A percentile compares a stretch with the other conserved stretches of the same genome.
Conservation (phyloP, 2,329 filamentous ascomycete species). For the Ceratocystis ficicola region DNA sequence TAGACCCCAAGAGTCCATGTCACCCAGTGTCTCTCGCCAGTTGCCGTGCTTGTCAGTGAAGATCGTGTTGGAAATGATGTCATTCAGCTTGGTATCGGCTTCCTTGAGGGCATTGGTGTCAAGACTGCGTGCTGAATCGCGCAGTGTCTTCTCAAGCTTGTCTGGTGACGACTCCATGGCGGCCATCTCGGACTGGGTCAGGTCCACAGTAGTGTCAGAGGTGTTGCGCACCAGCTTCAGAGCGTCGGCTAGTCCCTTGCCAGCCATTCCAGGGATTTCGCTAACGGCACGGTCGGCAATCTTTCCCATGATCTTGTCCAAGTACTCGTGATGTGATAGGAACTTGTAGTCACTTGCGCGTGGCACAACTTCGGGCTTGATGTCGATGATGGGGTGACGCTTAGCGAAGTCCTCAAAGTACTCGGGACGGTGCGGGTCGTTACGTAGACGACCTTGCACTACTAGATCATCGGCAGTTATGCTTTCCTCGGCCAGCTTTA, state of each 20-base stretch:
- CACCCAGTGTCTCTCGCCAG: slow-evolving; percentile 30
- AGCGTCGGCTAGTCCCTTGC: slow-evolving; percentile 34
- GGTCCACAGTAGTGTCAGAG: slow-evolving; percentile 35
- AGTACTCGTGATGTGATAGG: slow-evolving; percentile 50
- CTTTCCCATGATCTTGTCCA: slow-evolving; percentile 25
- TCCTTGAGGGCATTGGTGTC: slow-evolving; percentile 19
- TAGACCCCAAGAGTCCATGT: slow-evolving; percentile 26
- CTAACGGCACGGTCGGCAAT: slow-evolving; percentile 42
- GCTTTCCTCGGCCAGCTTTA: slow-evolving; percentile 67
- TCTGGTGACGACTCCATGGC: slow-evolving; percentile 41
- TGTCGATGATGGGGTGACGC: slow-evolving; percentile 67
- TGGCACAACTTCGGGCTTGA: slow-evolving; percentile 41
- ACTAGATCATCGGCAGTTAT: slow-evolving; percentile 64
- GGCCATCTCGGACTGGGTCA: slow-evolving; percentile 39
- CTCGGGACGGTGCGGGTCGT: slow-evolving; percentile 57
- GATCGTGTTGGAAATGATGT: slow-evolving; percentile 19
- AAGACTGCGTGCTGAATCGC: slow-evolving; percentile 12
- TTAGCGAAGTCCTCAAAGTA: slow-evolving; percentile 76
- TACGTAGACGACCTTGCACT: slow-evolving; percentile 57
- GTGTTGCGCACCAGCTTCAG: slow-evolving; percentile 34
- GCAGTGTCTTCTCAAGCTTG: slow-evolving; percentile 21
- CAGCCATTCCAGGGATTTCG: slow-evolving; percentile 35
- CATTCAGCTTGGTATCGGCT: slow-evolving; percentile 19
- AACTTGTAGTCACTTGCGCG: slow-evolving; percentile 43
- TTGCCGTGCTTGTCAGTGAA: slow-evolving; percentile 26